phyloP scores from a whole-genome alignment of 2,329 filamentous ascomycete species.

The Trichoderma pleuroti region DNA sequence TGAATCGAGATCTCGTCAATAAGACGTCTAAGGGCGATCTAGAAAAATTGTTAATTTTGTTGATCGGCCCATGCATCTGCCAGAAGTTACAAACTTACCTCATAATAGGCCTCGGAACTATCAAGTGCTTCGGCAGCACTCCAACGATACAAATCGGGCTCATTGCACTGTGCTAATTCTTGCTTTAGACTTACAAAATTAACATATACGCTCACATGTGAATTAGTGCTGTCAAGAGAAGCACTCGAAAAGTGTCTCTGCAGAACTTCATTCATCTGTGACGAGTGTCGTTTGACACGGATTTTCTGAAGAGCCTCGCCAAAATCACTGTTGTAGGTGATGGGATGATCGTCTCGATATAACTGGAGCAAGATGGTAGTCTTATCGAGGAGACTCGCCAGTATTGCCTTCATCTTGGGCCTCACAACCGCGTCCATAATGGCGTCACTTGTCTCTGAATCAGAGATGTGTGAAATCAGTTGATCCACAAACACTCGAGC shows the following conservation, averaged over 20 bases:
- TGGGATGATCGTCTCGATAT: constrained; percentile 44
- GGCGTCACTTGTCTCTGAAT: constrained; percentile 16
- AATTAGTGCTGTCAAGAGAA: neutral
- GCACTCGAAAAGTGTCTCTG: neutral
- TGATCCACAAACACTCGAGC: constrained; percentile 15
- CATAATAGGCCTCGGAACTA: constrained; percentile 40
- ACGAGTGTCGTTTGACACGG: constrained; percentile 19
- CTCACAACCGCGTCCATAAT: constrained; percentile 22
- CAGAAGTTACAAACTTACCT: constrained; percentile 27
- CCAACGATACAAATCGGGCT: constrained; percentile 30
- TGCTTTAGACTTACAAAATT: neutral
- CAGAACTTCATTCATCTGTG: neutral
- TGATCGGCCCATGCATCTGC: neutral
- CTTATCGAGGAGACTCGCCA: constrained; percentile 37
- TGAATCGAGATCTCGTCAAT: constrained; percentile 27
- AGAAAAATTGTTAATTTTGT: neutral
- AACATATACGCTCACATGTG: neutral
- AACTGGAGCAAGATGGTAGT: constrained; percentile 42
- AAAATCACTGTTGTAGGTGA: constrained; percentile 52
- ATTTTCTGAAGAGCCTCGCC: constrained; percentile 36
- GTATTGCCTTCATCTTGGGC: constrained; percentile 22
- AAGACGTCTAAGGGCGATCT: constrained; percentile 25
- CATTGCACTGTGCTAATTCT: neutral
- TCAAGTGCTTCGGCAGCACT: constrained; percentile 35
- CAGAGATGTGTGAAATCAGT: constrained; percentile 20